A percentile compares a stretch with the other conserved stretches of the same genome.
phyloP scores from a whole-genome alignment of 768 basidiomycete genomes.

The Amanita brunnescens region DNA sequence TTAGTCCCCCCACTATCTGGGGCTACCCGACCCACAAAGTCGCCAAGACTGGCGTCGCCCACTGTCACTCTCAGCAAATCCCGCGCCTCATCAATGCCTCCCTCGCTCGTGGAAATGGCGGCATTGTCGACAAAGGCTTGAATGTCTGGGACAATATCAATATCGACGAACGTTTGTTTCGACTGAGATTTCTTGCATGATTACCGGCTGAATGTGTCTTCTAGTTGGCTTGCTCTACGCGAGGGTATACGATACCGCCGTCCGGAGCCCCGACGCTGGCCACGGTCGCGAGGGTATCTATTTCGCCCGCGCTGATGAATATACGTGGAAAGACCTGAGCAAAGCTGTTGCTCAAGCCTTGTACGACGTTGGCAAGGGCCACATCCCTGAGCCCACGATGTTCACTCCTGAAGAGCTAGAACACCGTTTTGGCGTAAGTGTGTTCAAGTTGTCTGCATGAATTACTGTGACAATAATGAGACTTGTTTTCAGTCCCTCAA shows the following conservation, averaged over 20 bases:
- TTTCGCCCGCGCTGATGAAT: slow-evolving; percentile 44
- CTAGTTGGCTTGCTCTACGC: slow-evolving; percentile 39
- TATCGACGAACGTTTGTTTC: slow-evolving; percentile 38
- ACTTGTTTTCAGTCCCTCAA: slow-evolving; percentile 26
- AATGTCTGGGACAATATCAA: slow-evolving; percentile 54
- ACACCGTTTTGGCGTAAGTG: slow-evolving; percentile 28
- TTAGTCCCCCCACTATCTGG: slow-evolving; percentile 51
- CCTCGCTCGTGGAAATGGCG: slow-evolving; percentile 40
- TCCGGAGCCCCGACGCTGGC: slow-evolving; percentile 23
- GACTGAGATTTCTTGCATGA: neutral
- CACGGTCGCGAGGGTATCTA: slow-evolving; percentile 48
- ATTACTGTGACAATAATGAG: neutral
- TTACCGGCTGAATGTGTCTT: neutral
- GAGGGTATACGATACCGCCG: slow-evolving; percentile 29
- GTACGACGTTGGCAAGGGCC: slow-evolving; percentile 27
- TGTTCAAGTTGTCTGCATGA: too few species aligned
- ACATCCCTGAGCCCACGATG: slow-evolving; percentile 30
- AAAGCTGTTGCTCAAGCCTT: slow-evolving; percentile 31
- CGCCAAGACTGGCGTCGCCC: slow-evolving; percentile 43
- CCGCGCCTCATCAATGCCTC: slow-evolving; percentile 36
- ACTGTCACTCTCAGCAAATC: slow-evolving; percentile 44
- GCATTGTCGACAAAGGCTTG: slow-evolving; percentile 47
- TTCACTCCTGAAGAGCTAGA: slow-evolving; percentile 39
- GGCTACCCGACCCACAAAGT: slow-evolving; percentile 41
- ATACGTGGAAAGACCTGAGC: slow-evolving; percentile 32